These are phyloP conservation scores for Batrachochytrium dendrobatidis DNA, from an alignment of 371 early-diverging fungal species.

Conservation along the genomic window DNA sequence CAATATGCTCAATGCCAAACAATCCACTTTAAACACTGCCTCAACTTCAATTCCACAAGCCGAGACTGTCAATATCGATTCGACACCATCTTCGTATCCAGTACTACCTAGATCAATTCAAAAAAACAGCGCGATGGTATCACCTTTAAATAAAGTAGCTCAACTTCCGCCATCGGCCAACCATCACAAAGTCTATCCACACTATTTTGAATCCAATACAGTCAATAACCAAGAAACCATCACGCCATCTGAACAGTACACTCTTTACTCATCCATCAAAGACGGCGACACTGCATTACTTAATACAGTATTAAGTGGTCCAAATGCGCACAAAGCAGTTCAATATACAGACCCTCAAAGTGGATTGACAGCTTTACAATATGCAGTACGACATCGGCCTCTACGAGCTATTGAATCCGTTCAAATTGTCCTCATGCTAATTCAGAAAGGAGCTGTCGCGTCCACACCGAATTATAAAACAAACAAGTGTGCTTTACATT, in stretches of 20 bases:
- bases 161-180: too few species aligned
- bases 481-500: constrained; percentile 36
- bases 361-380: constrained; percentile 58
- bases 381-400: constrained; percentile 55
- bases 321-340: constrained; percentile 36
- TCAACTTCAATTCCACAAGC: not conserved
- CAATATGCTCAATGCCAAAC: too few species aligned
- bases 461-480: constrained; percentile 58
- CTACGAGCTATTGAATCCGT: constrained; percentile 50
- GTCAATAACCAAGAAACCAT: not conserved
- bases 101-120: not conserved
- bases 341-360: constrained; percentile 57
- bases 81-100: not conserved
- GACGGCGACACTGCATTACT: constrained; percentile 51
- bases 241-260: not conserved
- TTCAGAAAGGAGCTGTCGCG: constrained; percentile 59
- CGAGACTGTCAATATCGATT: not conserved
- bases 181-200: not conserved
- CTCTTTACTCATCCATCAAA: constrained; percentile 44
- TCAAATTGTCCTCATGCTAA: constrained; percentile 45
- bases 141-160: not conserved
- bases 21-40: too few species aligned
- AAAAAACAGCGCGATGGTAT: not conserved
- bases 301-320: constrained; percentile 44
- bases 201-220: not conserved